Base-by-base conservation (phyloP, 2,329 filamentous ascomycete species). In the Phyllosticta citriasiana region DNA sequence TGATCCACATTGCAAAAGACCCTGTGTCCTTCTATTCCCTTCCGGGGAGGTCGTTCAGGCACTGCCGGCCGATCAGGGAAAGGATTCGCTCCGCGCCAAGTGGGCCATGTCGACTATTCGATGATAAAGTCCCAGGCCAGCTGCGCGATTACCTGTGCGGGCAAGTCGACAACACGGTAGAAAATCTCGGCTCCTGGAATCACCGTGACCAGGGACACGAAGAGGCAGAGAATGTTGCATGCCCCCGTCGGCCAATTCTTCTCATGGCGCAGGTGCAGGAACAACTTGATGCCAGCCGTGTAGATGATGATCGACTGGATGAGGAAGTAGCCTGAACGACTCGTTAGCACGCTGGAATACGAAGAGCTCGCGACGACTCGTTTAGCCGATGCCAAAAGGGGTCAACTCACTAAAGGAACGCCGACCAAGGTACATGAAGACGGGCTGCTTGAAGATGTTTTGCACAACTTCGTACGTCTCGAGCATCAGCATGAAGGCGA, bases 351-450 rank as follows among this genome's bases (percentile, higher is more conserved):
- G 27, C 27, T 30, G 27, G 55, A 33, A 52, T 51, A 27, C 26
- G 10, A 22, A 25, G 12, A n/a, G 40, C 40, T 47, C 16, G 40
- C 40, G 40, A 10, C 25, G 14, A 16, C 10, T 3, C n/a, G 22
- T 9, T n/a, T 12, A 53, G 14, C 22, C 22, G 6, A 6, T 14
- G 27, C 10, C 19, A 54, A 56, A 56, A 40, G 53, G 53, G 52
- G 53, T 22, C 3, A n/a, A 70, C 76, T 71, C 71, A 79, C 77
- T 78, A 59, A 78, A 72, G 16, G 76, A 77, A 57, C 77, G 67
- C 57, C 66, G 72, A 14, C 77, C 77, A 4, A 79, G 62, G 40
- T 67, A 72, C 19, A 75, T 67, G 22, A 79, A 67, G 2, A 72
- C 53, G 10, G 62, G 66, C 60, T 70, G 73, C 27, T 68, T 63